A percentile compares a stretch with the other conserved stretches of the same genome.
phyloP scores from a whole-genome alignment of 805 yeast genomes.

The Starmera amethionina region DNA sequence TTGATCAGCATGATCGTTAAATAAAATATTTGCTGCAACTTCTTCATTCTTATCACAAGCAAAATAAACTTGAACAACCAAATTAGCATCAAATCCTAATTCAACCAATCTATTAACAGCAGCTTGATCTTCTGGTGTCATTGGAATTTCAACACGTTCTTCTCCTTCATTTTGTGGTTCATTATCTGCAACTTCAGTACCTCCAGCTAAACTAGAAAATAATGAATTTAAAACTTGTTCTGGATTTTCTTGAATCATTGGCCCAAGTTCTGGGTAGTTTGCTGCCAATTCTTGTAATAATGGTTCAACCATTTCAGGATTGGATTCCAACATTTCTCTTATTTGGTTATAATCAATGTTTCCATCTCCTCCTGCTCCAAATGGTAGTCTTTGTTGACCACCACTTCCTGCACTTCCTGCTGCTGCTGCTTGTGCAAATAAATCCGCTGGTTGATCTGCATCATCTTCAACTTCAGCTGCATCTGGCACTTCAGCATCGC shows the following conservation, averaged over 20 bases:
- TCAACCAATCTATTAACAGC: constrained; percentile 89
- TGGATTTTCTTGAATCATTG: constrained; percentile 74
- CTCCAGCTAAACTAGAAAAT: constrained; percentile 32
- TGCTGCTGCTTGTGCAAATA: constrained; percentile 29
- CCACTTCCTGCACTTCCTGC: constrained; percentile 19
- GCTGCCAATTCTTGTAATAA: constrained; percentile 73
- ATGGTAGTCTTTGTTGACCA: too few species aligned
- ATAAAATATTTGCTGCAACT: constrained; percentile 86
- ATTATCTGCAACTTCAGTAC: constrained; percentile 24
- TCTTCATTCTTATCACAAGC: constrained; percentile 98
- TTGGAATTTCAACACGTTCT: constrained; percentile 40
- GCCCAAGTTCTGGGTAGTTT: constrained; percentile 78
- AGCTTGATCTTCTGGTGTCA: constrained; percentile 76
- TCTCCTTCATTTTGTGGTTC: constrained; percentile 20
- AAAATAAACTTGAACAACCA: constrained; percentile 88
- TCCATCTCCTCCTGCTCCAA: too few species aligned
- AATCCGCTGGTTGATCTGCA: constrained; percentile 19
- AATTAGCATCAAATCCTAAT: constrained; percentile 81
- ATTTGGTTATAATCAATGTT: constrained; percentile 34
- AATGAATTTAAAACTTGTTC: constrained; percentile 76
- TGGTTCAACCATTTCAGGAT: constrained; percentile 84
- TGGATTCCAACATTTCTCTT: constrained; percentile 69
- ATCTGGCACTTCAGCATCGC: constrained; percentile 11
- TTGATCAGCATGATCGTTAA: constrained; percentile 42
- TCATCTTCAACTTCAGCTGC: constrained; percentile 20